Conservation (phyloP, 176 grass and related monocot species). For the Carex kokanica region DNA sequence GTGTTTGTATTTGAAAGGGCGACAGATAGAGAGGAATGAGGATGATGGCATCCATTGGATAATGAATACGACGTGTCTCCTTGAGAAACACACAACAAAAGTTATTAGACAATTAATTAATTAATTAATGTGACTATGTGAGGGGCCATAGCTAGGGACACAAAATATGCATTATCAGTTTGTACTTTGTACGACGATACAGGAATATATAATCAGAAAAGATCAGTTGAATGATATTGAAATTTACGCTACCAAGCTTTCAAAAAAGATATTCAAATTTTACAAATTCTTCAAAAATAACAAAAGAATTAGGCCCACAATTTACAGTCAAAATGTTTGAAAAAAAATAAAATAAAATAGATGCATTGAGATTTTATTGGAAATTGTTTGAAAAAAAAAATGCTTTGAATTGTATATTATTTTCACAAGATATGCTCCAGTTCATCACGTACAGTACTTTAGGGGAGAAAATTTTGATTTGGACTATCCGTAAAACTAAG, state of each 20-base stretch:
- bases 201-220: not conserved
- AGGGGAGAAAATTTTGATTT: too few relatives aligned
- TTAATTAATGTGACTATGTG: not conserved
- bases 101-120: not conserved
- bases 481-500: not conserved
- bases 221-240: not conserved
- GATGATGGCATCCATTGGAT: not conserved
- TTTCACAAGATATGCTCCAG: not conserved
- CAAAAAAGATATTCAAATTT: not conserved
- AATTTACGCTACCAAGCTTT: not conserved
- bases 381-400: not conserved
- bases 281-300: not conserved
- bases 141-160: not conserved
- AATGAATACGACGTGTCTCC: not conserved
- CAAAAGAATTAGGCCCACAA: too few relatives aligned
- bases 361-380: not conserved
- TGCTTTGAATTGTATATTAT: not conserved
- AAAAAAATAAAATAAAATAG: not conserved
- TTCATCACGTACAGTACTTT: not conserved
- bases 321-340: too few relatives aligned
- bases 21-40: not conserved
- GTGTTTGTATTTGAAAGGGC: not conserved
- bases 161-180: not conserved
- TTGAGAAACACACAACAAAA: not conserved
- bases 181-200: not conserved